Evolutionary conservation across 495 filamentous ascomycete genomes (phyloP).

Genomic region (Amorphotheca resinae): DNA sequence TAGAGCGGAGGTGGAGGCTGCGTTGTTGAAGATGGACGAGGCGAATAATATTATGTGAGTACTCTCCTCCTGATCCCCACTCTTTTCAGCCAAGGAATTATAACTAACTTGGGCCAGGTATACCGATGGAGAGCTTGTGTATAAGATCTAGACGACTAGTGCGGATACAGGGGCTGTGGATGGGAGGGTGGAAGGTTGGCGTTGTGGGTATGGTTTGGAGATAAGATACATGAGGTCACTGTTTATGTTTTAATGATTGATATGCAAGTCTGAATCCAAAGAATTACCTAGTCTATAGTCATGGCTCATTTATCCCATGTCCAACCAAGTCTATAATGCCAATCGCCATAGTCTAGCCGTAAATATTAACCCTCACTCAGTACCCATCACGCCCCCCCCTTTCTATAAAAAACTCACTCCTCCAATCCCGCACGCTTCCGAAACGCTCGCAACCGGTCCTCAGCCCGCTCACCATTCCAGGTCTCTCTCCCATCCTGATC

Average conservation of each 20-base stretch:
- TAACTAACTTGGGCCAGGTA: constrained; percentile 12
- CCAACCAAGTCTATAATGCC: not conserved
- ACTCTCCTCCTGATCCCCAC: not conserved
- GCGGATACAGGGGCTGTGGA: no score
- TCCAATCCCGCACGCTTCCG: constrained; percentile 17
- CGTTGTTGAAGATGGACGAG: constrained; percentile 66
- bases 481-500: constrained; percentile 46
- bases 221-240: not conserved
- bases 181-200: not conserved
- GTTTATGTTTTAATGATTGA: constrained; percentile 13
- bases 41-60: constrained; percentile 89
- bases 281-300: constrained; percentile 3
- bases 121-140: constrained; percentile 34
- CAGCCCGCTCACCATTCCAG: constrained; percentile 60
- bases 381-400: not conserved
- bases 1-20: constrained; percentile 59
- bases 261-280: not conserved
- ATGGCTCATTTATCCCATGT: not conserved
- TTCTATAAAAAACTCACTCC: not conserved
- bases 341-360: not conserved
- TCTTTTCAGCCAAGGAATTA: not conserved
- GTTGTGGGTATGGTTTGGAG: constrained; percentile 1
- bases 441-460: constrained; percentile 42
- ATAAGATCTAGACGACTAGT: constrained; percentile 28
- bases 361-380: not conserved